Conservation (phyloP, 148 eudicot species). For the Vaccinium corymbosum region DNA sequence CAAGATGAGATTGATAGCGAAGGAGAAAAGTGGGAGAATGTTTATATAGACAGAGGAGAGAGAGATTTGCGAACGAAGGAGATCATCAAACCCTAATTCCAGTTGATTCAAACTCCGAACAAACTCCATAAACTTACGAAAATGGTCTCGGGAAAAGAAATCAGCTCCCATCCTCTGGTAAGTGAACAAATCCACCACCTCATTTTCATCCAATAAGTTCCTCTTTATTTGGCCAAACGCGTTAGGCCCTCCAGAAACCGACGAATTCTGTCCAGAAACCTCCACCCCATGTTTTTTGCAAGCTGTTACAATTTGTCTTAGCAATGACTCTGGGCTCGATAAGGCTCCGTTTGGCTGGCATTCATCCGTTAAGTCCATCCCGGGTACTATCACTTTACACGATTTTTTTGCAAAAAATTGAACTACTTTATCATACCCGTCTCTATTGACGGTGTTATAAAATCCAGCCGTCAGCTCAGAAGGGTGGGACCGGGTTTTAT, state of each 20-base stretch:
- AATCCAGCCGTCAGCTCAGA: constrained; percentile 80
- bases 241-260: constrained; percentile 29
- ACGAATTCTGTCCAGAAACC: constrained; percentile 61
- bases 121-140: constrained; percentile 58
- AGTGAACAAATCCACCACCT: constrained; percentile 47
- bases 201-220: constrained; percentile 40
- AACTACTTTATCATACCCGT: constrained; percentile 61
- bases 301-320: constrained; percentile 43
- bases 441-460: constrained; percentile 60
- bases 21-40: neutral
- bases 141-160: constrained; percentile 83
- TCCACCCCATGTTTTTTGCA: constrained; percentile 46
- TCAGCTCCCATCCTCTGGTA: constrained; percentile 92
- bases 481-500: constrained; percentile 63
- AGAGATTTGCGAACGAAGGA: neutral
- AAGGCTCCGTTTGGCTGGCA: constrained; percentile 27
- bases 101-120: constrained; percentile 49
- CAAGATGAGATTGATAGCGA: neutral
- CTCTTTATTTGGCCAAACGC: constrained; percentile 55
- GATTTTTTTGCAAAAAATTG: constrained; percentile 54
- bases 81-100: constrained; percentile 50
- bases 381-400: constrained; percentile 57
- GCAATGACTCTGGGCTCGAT: constrained; percentile 54
- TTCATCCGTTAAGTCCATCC: constrained; percentile 64
- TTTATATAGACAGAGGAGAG: neutral